A percentile compares a stretch with the other conserved stretches of the same genome.
These are phyloP conservation scores for Paramecium sonneborni DNA, from an alignment of 73 alveolate genomes.

Conservation along the genomic window DNA sequence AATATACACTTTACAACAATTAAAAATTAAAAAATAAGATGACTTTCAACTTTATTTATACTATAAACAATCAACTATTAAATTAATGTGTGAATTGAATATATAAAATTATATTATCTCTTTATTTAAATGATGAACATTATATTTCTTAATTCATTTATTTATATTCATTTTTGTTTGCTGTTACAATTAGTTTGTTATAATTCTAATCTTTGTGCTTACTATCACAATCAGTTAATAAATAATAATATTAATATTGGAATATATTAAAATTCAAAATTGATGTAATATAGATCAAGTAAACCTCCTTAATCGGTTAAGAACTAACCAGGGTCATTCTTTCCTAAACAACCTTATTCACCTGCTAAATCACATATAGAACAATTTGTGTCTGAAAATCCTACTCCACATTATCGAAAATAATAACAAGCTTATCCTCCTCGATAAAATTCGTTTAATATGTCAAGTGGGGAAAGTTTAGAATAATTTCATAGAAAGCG, in stretches of 20 bases:
- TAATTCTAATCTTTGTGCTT: neutral
- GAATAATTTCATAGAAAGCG: constrained; percentile 33
- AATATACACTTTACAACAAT: too few relatives aligned
- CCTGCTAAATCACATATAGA: constrained; percentile 49
- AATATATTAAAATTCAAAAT: constrained; percentile 9
- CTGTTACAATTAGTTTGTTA: neutral
- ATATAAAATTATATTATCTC: too few relatives aligned
- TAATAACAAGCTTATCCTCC: neutral
- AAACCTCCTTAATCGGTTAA: constrained; percentile 56
- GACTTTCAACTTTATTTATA: too few relatives aligned
- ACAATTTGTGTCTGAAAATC: constrained; percentile 8
- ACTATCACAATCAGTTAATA: neutral
- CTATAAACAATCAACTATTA: too few relatives aligned
- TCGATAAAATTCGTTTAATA: constrained; percentile 10
- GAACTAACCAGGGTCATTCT: constrained; percentile 46
- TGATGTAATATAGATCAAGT: constrained; percentile 37
- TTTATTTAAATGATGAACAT: too few relatives aligned
- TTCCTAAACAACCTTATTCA: constrained; percentile 48
- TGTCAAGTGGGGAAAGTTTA: constrained; percentile 31
- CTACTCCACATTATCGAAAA: constrained; percentile 46
- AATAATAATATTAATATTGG: neutral
- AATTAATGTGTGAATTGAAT: too few relatives aligned
- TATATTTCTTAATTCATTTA: neutral
- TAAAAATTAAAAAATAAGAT: too few relatives aligned
- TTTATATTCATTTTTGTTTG: neutral